A percentile compares a stretch with the other conserved stretches of the same genome.
These are phyloP conservation scores for Yarrowia galli DNA, from an alignment of 1,139 yeast species.

Conservation along the genomic window DNA sequence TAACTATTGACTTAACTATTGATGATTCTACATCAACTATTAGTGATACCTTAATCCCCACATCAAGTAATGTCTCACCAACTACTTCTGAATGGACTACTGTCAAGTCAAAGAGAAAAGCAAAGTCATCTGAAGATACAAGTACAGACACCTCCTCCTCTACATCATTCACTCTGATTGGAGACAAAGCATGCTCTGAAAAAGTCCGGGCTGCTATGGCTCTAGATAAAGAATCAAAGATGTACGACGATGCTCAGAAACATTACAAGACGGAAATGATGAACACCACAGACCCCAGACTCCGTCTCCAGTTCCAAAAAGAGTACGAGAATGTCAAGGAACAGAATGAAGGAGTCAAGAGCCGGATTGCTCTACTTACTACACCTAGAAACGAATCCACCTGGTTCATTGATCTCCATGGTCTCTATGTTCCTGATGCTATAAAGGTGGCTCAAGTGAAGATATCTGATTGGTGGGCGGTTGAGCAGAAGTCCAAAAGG, in stretches of 20 bases:
- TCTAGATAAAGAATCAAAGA: background rate
- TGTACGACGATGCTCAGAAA: background rate
- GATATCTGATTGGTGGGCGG: background rate
- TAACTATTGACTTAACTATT: too few relatives aligned
- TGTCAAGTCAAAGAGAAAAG: too few relatives aligned
- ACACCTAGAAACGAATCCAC: background rate
- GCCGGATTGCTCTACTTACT: too few relatives aligned
- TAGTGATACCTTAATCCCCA: too few relatives aligned
- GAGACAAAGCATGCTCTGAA: constrained; percentile 1
- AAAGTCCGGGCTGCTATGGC: background rate
- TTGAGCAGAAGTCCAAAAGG: background rate
- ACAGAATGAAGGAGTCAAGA: too few relatives aligned
- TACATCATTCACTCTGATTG: background rate
- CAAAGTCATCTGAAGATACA: too few relatives aligned
- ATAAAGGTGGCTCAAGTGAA: background rate
- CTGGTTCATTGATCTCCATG: background rate
- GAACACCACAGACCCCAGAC: background rate
- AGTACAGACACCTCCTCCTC: too few relatives aligned
- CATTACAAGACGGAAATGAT: background rate
- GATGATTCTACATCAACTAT: too few relatives aligned
- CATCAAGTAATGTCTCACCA: too few relatives aligned
- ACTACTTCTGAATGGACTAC: too few relatives aligned
- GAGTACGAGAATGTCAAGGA: background rate
- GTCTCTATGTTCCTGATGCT: background rate
- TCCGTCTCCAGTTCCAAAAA: background rate